Evolutionary conservation across 139 green algal genomes (phyloP).

Genomic region (Coelastrella sp.): DNA sequence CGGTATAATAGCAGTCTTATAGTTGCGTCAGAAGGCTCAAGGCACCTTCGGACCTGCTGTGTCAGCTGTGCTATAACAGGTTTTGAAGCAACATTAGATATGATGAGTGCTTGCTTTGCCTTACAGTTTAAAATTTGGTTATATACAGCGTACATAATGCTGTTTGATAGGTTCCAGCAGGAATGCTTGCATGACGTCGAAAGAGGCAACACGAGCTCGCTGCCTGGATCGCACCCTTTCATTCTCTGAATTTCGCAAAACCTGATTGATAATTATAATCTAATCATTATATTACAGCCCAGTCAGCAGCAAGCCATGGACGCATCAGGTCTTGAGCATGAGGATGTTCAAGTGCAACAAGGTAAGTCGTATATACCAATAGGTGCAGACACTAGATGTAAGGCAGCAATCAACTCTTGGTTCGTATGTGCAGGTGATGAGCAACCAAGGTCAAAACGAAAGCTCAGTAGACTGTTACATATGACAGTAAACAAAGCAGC

Average conservation of each 20-base stretch:
- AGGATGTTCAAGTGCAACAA: background rate
- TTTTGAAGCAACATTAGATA: too few species aligned
- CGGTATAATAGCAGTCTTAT: too few species aligned
- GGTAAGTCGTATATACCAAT: background rate
- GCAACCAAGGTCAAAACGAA: slow-evolving; percentile 21
- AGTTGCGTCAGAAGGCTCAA: too few species aligned
- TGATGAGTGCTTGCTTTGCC: background rate
- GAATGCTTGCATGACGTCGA: too few species aligned
- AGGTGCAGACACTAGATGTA: background rate
- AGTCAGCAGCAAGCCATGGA: too few species aligned
- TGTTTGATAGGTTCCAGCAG: too few species aligned
- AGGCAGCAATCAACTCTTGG: background rate
- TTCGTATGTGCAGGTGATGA: background rate
- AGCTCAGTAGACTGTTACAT: slow-evolving; percentile 27
- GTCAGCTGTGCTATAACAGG: too few species aligned
- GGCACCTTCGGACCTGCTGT: too few species aligned
- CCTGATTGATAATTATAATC: background rate
- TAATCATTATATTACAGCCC: background rate
- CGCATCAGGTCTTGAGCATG: background rate
- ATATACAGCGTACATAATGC: too few species aligned
- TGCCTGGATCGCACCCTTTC: too few species aligned
- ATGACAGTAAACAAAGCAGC: slow-evolving; percentile 18
- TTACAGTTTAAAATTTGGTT: background rate
- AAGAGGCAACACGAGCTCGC: too few species aligned
- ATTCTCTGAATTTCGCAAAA: too few species aligned